A percentile compares a stretch with the other conserved stretches of the same genome.
These are phyloP conservation scores for Cylindricascospora bacillispora DNA, from an alignment of 1,139 yeast genomes.

Conservation along the genomic window DNA sequence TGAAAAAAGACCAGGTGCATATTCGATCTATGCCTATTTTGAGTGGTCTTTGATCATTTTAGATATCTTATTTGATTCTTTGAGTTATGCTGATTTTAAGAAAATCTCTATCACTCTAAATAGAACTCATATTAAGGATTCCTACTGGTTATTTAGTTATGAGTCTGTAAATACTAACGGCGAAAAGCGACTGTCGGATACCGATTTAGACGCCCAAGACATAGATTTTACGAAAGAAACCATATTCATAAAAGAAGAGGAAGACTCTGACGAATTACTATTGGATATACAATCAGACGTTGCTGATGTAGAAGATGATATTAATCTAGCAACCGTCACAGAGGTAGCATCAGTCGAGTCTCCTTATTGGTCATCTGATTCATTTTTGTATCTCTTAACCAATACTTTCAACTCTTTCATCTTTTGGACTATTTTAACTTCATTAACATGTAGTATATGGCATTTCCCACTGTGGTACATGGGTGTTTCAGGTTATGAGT, in stretches of 20 bases:
- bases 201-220: neutral
- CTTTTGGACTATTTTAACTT: conserved; percentile 75
- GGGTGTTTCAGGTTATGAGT: conserved; percentile 95
- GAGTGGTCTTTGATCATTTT: conserved; percentile 83
- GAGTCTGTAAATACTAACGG: conserved; percentile 4
- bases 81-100: conserved; percentile 59
- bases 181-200: neutral
- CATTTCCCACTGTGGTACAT: conserved; percentile 95
- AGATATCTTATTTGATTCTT: conserved; percentile 76
- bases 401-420: conserved; percentile 49
- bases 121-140: conserved; percentile 3
- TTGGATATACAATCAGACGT: neutral
- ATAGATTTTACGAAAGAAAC: neutral
- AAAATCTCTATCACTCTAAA: conserved; percentile 21
- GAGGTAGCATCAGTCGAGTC: conserved; percentile 4
- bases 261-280: conserved; percentile 8
- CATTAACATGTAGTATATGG: conserved; percentile 83
- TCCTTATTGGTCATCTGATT: conserved; percentile 12
- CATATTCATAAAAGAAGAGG: conserved; percentile 3
- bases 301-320: conserved; percentile 1
- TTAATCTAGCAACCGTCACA: conserved; percentile 6
- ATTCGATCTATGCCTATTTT: conserved; percentile 83
- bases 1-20: conserved; percentile 81
- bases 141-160: conserved; percentile 7
- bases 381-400: conserved; percentile 33